Evolutionary conservation across 2,329 filamentous ascomycete genomes (phyloP).

Genomic region (Verticillium nonalfalfae): DNA sequence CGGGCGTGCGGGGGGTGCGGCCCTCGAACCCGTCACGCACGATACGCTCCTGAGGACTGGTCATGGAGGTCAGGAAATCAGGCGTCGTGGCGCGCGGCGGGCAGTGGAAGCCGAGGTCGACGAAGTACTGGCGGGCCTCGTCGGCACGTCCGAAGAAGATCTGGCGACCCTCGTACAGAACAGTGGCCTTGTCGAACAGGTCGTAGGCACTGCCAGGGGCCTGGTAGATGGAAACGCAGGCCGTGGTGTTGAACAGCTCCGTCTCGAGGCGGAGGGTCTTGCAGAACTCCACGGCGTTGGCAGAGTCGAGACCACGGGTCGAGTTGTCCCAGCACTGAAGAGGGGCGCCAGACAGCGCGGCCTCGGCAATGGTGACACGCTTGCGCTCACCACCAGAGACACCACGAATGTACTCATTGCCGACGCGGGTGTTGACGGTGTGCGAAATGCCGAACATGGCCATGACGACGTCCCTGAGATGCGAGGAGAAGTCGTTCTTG

Average conservation of each 20-base stretch:
- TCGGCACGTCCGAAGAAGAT: slow-evolving; percentile 58
- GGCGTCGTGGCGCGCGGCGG: slow-evolving; percentile 61
- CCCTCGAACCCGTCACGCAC: slow-evolving; percentile 50
- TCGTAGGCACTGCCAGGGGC: slow-evolving; percentile 60
- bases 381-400: slow-evolving; percentile 70
- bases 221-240: slow-evolving; percentile 70
- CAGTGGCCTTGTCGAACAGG: slow-evolving; percentile 51
- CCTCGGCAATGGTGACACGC: slow-evolving; percentile 59
- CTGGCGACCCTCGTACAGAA: slow-evolving; percentile 55
- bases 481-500: slow-evolving; percentile 48
- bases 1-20: slow-evolving; percentile 51
- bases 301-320: slow-evolving; percentile 67
- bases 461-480: slow-evolving; percentile 67
- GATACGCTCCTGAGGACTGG: slow-evolving; percentile 49
- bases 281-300: slow-evolving; percentile 70
- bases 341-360: slow-evolving; percentile 50
- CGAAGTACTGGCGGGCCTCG: slow-evolving; percentile 58
- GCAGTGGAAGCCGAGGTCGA: slow-evolving; percentile 61
- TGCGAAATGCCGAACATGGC: slow-evolving; percentile 70
- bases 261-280: slow-evolving; percentile 63
- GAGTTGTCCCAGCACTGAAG: slow-evolving; percentile 68
- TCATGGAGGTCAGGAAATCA: slow-evolving; percentile 69
- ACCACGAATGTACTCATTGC: slow-evolving; percentile 69
- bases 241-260: slow-evolving; percentile 59
- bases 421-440: slow-evolving; percentile 65